Evolutionary conservation across 2,329 filamentous ascomycete species (phyloP).

Genomic region (Claviceps sp.): DNA sequence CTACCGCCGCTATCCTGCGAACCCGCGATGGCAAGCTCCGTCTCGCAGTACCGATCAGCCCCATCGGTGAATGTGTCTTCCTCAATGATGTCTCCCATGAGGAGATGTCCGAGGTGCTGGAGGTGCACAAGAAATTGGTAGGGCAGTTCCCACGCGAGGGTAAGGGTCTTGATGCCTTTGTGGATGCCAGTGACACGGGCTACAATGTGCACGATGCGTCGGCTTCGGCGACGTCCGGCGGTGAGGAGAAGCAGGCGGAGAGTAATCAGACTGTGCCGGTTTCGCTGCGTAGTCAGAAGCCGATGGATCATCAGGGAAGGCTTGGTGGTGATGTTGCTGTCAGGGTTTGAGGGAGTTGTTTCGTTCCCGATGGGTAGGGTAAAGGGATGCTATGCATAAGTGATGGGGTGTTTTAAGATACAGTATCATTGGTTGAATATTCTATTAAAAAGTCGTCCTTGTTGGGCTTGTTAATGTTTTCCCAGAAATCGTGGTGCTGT

Average conservation of each 20-base stretch:
- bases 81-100: constrained; percentile 51
- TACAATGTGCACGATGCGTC: constrained; percentile 25
- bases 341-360: neutral
- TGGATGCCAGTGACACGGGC: constrained; percentile 56
- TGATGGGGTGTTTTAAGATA: neutral
- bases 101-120: constrained; percentile 48
- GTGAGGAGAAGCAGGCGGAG: neutral
- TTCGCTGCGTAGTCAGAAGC: neutral
- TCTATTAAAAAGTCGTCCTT: too few relatives aligned
- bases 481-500: too few relatives aligned
- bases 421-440: too few relatives aligned
- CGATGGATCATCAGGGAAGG: neutral
- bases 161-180: constrained; percentile 54
- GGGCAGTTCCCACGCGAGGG: constrained; percentile 49
- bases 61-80: constrained; percentile 54
- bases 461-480: too few relatives aligned
- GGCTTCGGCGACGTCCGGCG: too few relatives aligned
- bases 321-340: neutral
- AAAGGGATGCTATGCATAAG: neutral
- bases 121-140: constrained; percentile 50
- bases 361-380: neutral
- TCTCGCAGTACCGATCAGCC: constrained; percentile 50
- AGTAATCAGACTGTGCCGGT: neutral
- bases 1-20: constrained; percentile 55
- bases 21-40: constrained; percentile 56